phyloP scores from a whole-genome alignment of 805 yeast genomes.

The Isabelozyma heimii region DNA sequence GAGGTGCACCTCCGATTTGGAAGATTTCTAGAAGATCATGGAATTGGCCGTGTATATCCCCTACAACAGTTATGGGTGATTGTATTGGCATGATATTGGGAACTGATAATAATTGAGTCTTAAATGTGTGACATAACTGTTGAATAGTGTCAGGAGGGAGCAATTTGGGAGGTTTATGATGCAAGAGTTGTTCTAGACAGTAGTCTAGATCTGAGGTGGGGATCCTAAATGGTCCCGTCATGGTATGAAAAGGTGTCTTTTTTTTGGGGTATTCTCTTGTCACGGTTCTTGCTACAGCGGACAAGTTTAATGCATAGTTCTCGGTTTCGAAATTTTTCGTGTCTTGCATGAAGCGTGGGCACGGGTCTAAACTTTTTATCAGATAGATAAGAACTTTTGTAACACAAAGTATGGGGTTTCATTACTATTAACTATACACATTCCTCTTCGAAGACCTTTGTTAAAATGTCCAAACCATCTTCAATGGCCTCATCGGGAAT shows the following conservation, averaged over 20 bases:
- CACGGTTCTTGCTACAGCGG: background rate
- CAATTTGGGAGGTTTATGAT: slow-evolving; percentile 39
- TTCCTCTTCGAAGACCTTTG: slow-evolving; percentile 42
- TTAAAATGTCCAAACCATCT: slow-evolving; percentile 72
- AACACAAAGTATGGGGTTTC: background rate
- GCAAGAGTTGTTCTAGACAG: slow-evolving; percentile 40
- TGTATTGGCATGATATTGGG: slow-evolving; percentile 82
- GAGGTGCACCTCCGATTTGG: slow-evolving; percentile 89
- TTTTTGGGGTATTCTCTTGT: background rate
- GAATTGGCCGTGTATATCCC: slow-evolving; percentile 97
- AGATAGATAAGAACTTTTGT: background rate
- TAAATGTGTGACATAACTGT: slow-evolving; percentile 67
- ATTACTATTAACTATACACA: background rate
- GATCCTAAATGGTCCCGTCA: slow-evolving; percentile 32
- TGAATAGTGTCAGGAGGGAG: slow-evolving; percentile 42
- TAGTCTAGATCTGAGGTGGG: slow-evolving; percentile 40
- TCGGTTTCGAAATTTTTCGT: background rate
- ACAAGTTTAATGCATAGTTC: background rate
- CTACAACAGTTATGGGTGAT: slow-evolving; percentile 92
- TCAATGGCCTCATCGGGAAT: slow-evolving; percentile 67
- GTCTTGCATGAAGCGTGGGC: background rate
- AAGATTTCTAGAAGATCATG: slow-evolving; percentile 92
- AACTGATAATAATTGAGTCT: slow-evolving; percentile 74
- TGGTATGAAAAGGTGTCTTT: slow-evolving; percentile 3
- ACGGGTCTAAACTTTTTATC: background rate